Conservation (phyloP, 1,284 basidiomycete species). For the Naganishia sp. region DNA sequence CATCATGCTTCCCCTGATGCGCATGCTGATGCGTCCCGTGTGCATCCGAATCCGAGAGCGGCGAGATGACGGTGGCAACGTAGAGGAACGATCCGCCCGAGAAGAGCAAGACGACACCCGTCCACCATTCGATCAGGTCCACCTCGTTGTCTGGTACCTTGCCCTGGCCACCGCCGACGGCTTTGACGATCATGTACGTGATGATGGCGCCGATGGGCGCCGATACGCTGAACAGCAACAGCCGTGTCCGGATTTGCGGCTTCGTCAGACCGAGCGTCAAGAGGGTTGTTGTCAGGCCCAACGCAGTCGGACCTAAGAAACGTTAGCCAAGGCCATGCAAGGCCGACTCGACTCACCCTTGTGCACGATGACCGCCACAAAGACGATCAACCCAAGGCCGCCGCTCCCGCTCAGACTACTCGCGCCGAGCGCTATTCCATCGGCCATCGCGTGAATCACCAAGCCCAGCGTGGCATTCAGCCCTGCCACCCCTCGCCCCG, state of each 20-base stretch:
- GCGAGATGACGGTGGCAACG: constrained; percentile 85
- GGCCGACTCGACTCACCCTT: constrained; percentile 63
- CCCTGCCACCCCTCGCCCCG: constrained; percentile 34
- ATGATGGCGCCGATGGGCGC: constrained; percentile 74
- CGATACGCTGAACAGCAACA: constrained; percentile 74
- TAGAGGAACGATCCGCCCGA: constrained; percentile 88
- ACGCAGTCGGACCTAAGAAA: constrained; percentile 71
- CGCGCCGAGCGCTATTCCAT: constrained; percentile 86
- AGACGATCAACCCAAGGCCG: constrained; percentile 72
- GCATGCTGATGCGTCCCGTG: constrained; percentile 54
- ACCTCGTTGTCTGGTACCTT: constrained; percentile 10
- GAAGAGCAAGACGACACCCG: constrained; percentile 59
- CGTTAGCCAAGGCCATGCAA: constrained; percentile 1
- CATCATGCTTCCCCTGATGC: constrained; percentile 46
- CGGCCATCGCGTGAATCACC: constrained; percentile 80
- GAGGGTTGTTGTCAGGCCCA: constrained; percentile 78
- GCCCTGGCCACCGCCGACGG: constrained; percentile 57
- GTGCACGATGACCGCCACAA: constrained; percentile 82
- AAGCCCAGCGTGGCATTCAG: constrained; percentile 79
- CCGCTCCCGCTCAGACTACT: constrained; percentile 49
- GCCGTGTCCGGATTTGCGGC: constrained; percentile 68
- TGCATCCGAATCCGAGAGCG: constrained; percentile 56
- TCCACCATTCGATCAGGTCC: constrained; percentile 57
- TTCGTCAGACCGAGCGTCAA: constrained; percentile 70
- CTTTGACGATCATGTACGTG: constrained; percentile 66